Evolutionary conservation across 257 asterid species (phyloP).

Genomic region (Fraxinus anomala): DNA sequence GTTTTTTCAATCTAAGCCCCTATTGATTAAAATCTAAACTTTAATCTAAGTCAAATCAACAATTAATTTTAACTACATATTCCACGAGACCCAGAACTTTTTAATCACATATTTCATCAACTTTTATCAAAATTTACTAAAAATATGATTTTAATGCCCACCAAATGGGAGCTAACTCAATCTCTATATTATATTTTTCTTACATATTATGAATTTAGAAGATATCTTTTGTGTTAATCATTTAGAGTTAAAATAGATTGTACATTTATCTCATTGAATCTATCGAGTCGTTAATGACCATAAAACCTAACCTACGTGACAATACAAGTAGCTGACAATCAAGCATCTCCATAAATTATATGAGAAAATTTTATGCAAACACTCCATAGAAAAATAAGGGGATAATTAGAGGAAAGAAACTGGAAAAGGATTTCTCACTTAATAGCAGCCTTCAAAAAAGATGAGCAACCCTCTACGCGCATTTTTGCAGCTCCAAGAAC

Average conservation of each 20-base stretch:
- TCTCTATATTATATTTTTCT: background rate
- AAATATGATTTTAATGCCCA: no score
- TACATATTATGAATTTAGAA: background rate
- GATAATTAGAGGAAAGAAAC: slow-evolving; percentile 22
- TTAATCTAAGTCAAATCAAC: no score
- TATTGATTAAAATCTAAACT: no score
- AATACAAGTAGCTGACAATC: background rate
- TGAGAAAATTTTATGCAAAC: background rate
- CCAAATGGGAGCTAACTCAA: background rate
- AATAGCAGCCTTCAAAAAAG: slow-evolving; percentile 81
- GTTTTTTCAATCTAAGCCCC: background rate
- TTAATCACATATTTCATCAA: no score
- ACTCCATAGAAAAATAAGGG: background rate
- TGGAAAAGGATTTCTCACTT: slow-evolving; percentile 48
- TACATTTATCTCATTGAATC: background rate
- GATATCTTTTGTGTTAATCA: background rate
- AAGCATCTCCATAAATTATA: background rate
- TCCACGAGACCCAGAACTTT: no score
- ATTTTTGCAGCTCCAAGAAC: slow-evolving; percentile 90
- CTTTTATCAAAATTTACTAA: no score
- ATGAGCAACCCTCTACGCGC: slow-evolving; percentile 86
- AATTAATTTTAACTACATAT: no score
- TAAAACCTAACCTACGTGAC: background rate
- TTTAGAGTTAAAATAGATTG: background rate
- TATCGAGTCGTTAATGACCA: background rate